These are phyloP conservation scores for Osmanthus fragrans DNA, from an alignment of 257 asterid species.

Conservation along the genomic window DNA sequence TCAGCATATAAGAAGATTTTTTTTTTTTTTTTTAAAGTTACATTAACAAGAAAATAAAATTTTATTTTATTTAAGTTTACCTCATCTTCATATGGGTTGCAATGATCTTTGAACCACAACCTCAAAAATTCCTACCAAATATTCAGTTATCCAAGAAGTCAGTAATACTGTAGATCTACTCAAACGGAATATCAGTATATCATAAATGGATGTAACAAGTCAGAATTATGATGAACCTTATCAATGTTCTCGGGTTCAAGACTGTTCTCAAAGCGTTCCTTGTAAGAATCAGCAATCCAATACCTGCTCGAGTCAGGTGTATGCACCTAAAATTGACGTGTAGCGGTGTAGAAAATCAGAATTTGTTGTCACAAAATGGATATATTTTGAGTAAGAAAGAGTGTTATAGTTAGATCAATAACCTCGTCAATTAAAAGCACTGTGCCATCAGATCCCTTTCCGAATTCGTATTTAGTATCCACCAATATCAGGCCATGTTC, in stretches of 20 bases:
- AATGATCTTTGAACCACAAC: conserved; percentile 87
- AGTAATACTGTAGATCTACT: conserved; percentile 14
- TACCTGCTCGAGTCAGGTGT: conserved; percentile 98
- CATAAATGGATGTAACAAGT: background rate
- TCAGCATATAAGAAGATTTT: background rate
- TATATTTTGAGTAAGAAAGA: conserved; percentile 3
- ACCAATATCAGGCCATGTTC: conserved; percentile 88
- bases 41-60: background rate
- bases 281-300: conserved; percentile 78
- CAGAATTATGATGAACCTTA: conserved; percentile 55
- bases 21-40: too few species aligned
- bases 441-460: conserved; percentile 83
- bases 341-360: background rate
- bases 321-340: conserved; percentile 59
- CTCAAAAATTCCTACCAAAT: conserved; percentile 85
- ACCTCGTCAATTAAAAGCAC: conserved; percentile 90
- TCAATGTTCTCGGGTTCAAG: conserved; percentile 96
- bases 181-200: background rate
- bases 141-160: conserved; percentile 19
- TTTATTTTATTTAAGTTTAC: conserved; percentile 31
- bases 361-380: conserved; percentile 1
- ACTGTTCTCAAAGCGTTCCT: conserved; percentile 62
- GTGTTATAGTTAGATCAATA: conserved; percentile 19
- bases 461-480: conserved; percentile 97
- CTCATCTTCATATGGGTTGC: conserved; percentile 92